These are phyloP conservation scores for Aspergillus sparsus DNA, from an alignment of 495 filamentous ascomycete species.

Conservation along the genomic window DNA sequence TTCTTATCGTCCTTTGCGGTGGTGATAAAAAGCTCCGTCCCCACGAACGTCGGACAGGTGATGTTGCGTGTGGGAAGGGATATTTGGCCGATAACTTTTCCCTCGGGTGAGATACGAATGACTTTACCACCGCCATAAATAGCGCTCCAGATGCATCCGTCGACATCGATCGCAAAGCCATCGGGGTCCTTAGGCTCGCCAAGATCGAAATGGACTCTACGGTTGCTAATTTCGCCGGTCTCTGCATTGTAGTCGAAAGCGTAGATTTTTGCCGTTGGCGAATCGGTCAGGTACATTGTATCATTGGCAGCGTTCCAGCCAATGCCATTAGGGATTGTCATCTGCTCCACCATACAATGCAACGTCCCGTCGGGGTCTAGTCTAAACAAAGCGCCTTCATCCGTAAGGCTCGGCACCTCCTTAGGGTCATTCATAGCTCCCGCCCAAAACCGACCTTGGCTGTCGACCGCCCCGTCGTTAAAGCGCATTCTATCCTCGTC, in stretches of 20 bases:
- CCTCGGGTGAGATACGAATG: conserved; percentile 63
- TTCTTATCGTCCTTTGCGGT: conserved; percentile 63
- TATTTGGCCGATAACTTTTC: conserved; percentile 66
- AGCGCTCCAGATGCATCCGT: conserved; percentile 77
- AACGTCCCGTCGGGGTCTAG: conserved; percentile 62
- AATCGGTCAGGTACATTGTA: conserved; percentile 83
- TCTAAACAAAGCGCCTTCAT: conserved; percentile 61
- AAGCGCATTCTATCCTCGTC: conserved; percentile 52
- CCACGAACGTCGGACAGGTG: conserved; percentile 73
- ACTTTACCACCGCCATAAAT: conserved; percentile 71
- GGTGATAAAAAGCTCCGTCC: conserved; percentile 74
- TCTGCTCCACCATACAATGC: conserved; percentile 58
- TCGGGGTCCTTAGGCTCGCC: conserved; percentile 61
- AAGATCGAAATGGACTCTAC: conserved; percentile 54
- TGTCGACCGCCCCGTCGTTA: conserved; percentile 85
- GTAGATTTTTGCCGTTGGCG: conserved; percentile 68
- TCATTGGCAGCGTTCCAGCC: conserved; percentile 70
- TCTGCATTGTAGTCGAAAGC: conserved; percentile 71
- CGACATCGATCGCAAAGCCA: conserved; percentile 70
- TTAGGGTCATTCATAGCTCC: conserved; percentile 82
- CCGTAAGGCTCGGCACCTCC: conserved; percentile 29
- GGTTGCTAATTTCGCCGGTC: conserved; percentile 64
- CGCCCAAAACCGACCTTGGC: conserved; percentile 81
- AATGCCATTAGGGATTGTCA: conserved; percentile 87
- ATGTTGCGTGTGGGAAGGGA: conserved; percentile 66